Evolutionary conservation across 2,329 filamentous ascomycete genomes (phyloP), one percentile per base, ranked within the genome.

Genomic region (Nigrograna mackinnonii): DNA sequence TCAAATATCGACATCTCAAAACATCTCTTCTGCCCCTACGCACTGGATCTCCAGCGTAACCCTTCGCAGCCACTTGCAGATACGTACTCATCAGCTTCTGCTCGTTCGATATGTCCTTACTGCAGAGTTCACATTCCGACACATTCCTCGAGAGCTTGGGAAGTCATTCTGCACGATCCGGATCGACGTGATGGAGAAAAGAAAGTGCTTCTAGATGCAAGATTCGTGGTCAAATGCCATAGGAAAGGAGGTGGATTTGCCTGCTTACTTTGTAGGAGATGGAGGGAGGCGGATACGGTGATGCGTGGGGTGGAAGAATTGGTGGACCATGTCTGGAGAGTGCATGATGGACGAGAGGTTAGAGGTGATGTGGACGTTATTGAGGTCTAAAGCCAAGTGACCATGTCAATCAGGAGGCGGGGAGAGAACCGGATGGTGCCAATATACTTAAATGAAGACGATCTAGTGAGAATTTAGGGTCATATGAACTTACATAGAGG

Each of bases 251-350:
- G 56, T 7, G 64, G 63, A 18, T 68, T 67, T 42, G 53, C 58
- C 3, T 68, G 64, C 24, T 57, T 67, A 6, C 49, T 68, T 2
- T 68, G 64, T 37, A 56, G 57, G 16, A 48, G 49, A 26, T 46
- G 54, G 21, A 46, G 40, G 1, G 46, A 49, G 14, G 49, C 54
- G 4, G 55, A 66, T n/a, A 64, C 64, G 0, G 53, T 68, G 1
- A 66, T 63, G 36, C 62, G 64, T 7, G 64, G 66, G 34, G 64
- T 68, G 2, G 66, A 64, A 34, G 64, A 64, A 5, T 54, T 68
- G 4, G 49, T 68, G 4, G 53, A 57, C 31, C 64, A 68, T 38
- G 54, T 68, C 20, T 68, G 59, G 47, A 54, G 58, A 33, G 64
- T 67, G 22, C 64, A 68, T 37, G 45, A 47, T 11, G 50, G 55